Evolutionary conservation across 805 yeast genomes (phyloP).

Genomic region (Saccharomyces mikatae): DNA sequence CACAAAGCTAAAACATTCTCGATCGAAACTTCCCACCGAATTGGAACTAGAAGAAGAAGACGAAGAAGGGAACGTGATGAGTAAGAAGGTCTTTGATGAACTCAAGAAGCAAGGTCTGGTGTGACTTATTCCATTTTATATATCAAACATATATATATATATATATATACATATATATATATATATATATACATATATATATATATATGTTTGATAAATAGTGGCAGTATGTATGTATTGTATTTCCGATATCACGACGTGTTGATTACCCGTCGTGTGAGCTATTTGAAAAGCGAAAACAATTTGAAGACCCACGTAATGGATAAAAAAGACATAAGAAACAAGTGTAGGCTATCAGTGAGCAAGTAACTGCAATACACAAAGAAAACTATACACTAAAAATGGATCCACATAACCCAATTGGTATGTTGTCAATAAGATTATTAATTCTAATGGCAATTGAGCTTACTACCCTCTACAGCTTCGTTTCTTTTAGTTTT

Average conservation of each 20-base stretch:
- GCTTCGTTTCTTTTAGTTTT: background rate
- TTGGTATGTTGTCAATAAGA: constrained; percentile 21
- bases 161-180: no score
- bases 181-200: no score
- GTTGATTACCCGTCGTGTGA: background rate
- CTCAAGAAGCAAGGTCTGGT: constrained; percentile 80
- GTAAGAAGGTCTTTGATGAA: constrained; percentile 72
- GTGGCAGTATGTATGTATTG: background rate
- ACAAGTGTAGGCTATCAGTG: background rate
- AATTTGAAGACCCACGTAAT: background rate
- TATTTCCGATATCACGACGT: background rate
- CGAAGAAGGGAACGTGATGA: constrained; percentile 87
- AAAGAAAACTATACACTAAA: background rate
- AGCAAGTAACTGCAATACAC: background rate
- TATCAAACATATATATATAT: no score
- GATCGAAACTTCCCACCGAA: constrained; percentile 22
- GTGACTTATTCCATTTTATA: constrained; percentile 24
- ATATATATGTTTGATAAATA: background rate
- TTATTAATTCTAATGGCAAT: background rate
- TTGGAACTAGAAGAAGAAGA: constrained; percentile 80
- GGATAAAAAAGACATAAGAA: background rate
- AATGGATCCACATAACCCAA: constrained; percentile 31
- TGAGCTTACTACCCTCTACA: background rate
- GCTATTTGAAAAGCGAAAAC: background rate
- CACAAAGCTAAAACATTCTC: constrained; percentile 5